phyloP scores from a whole-genome alignment of 371 early-diverging fungal species.

The Phascolomyces articulosus region DNA sequence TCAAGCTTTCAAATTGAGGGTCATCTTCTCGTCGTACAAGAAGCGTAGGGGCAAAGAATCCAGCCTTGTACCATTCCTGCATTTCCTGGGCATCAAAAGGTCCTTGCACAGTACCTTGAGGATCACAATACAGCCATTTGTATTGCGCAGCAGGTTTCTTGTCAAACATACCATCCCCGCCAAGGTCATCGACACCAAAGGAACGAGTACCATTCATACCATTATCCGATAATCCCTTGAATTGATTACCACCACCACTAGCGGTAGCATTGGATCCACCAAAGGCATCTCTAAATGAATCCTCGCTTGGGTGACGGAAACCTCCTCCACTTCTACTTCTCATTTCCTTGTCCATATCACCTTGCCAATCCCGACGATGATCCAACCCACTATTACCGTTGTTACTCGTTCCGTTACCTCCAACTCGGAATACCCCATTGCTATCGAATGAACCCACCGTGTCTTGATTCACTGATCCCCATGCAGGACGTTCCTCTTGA shows the following conservation, averaged over 20 bases:
- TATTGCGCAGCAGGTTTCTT: conserved; percentile 5
- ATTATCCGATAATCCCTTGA: neutral
- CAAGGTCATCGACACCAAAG: neutral
- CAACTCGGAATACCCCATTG: conserved; percentile 70
- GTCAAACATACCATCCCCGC: no score
- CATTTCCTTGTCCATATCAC: neutral
- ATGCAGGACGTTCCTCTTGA: conserved; percentile 20
- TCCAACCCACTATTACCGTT: conserved; percentile 21
- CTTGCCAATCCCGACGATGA: conserved; percentile 21
- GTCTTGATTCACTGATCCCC: conserved; percentile 36
- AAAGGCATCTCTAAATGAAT: conserved; percentile 12
- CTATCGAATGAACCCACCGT: conserved; percentile 59
- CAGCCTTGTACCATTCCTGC: conserved; percentile 87
- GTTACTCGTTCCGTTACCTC: conserved; percentile 34
- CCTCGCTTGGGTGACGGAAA: conserved; percentile 18
- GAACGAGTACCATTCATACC: neutral
- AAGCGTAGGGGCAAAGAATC: conserved; percentile 75
- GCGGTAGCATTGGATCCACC: neutral
- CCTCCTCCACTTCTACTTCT: conserved; percentile 6
- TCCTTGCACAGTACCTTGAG: conserved; percentile 77
- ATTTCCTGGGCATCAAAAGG: conserved; percentile 83
- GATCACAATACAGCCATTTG: conserved; percentile 82
- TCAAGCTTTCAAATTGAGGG: conserved; percentile 68
- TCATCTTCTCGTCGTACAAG: conserved; percentile 78
- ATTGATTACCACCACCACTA: neutral